Evolutionary conservation across 768 basidiomycete species (phyloP).

Genomic region (Xerocomellus amylosporus): DNA sequence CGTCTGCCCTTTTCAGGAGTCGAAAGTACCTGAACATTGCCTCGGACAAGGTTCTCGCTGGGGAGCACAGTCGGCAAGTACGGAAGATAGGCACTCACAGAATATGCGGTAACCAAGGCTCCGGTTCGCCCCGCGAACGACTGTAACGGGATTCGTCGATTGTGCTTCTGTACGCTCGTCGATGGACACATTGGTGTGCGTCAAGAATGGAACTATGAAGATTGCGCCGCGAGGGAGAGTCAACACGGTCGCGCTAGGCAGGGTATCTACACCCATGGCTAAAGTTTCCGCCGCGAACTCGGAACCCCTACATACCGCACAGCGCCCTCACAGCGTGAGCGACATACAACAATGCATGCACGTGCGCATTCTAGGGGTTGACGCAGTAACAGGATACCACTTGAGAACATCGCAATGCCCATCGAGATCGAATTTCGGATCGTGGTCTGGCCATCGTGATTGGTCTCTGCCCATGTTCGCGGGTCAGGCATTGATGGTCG

Average conservation of each 20-base stretch:
- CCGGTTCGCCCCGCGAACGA: constrained; percentile 36
- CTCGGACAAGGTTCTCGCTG: constrained; percentile 56
- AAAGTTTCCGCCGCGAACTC: constrained; percentile 47
- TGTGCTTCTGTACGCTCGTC: background rate
- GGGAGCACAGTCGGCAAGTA: constrained; percentile 69
- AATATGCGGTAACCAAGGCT: constrained; percentile 65
- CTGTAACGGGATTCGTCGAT: background rate
- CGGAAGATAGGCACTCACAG: constrained; percentile 62
- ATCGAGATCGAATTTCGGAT: constrained; percentile 64
- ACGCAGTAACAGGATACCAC: constrained; percentile 46
- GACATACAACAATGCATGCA: background rate
- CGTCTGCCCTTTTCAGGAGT: constrained; percentile 60
- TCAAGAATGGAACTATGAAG: constrained; percentile 78
- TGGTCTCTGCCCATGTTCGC: constrained; percentile 66
- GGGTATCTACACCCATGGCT: constrained; percentile 64
- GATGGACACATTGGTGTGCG: constrained; percentile 28
- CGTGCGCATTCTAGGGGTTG: background rate
- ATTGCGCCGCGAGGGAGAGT: constrained; percentile 65
- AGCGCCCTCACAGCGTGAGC: constrained; percentile 64
- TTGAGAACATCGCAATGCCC: constrained; percentile 65
- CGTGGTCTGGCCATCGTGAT: constrained; percentile 52
- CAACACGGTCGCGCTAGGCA: constrained; percentile 64
- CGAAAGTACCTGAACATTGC: constrained; percentile 43
- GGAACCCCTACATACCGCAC: constrained; percentile 49
- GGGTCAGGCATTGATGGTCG: constrained; percentile 64